Base-by-base conservation (phyloP, 208 protist genomes). In the Crithidia fasciculata region DNA sequence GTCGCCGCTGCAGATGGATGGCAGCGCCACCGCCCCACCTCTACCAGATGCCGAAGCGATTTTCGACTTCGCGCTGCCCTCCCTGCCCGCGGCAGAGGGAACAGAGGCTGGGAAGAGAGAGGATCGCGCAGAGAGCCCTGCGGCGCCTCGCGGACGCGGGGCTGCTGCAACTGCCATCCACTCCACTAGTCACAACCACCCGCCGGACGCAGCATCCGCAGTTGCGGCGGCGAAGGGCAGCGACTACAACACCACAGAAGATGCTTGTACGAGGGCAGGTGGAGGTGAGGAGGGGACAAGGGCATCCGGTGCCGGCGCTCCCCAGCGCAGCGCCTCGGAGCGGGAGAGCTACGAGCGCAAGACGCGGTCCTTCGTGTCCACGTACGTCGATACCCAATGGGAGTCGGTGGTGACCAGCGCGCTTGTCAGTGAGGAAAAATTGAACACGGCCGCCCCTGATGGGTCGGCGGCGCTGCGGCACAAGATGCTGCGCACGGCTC, bases 321-420 rank as follows among this genome's bases (percentile, higher is more conserved):
- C 28, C 28, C 28, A 28, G 28, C 28, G 28, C 47, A 50, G 19
- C 15, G 68, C 55, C 28, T 37, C 55, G 0, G 50, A 78, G 5
- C 65, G 73, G 12, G 66, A 28, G 18, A 55, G 28, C 52, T 80
- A 74, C 63, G 74, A 80, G 68, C 74, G 74, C 61, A 80, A 80
- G 45, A 66, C 53, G 8, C 74, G 74, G 4, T 57, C 67, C 0
- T 64, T 65, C 45, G 39, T 74, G 10, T 41, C 68, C 8, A 55
- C 69, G 44, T 71, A 44, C 28, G 56, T 80, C 15, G 67, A 80
- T 37, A 28, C 47, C 47, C 74, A 80, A 62, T 80, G 74, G 74
- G 68, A 80, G 53, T 63, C 68, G 9, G 74, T 80, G 19, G 55
- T 80, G 56, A 53, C 60, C 18, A 74, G 55, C 62, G 45, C 56